Evolutionary conservation across 1,139 yeast genomes (phyloP), one percentile per base, ranked within the genome.

Genomic region (Yamadazyma dendronema): DNA sequence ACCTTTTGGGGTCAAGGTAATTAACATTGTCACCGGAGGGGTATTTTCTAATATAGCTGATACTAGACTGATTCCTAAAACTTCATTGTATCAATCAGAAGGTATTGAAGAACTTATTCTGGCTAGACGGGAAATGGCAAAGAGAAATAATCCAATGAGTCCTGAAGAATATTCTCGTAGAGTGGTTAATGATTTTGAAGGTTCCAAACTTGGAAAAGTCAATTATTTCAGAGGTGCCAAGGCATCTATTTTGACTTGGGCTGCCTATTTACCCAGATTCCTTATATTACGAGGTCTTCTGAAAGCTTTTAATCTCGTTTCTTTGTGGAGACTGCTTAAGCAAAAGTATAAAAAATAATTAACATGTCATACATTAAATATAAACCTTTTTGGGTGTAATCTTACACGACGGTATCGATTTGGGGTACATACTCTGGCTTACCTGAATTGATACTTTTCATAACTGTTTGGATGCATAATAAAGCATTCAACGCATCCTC

Each of bases 1-100:
- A 52, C 87, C 90, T 2, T 83, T 84, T 51, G 85, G 74, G 14
- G 92, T 86, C 14, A 68, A 77, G 37, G 94, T 86, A 2, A 62
- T 73, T 13, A 58, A 64, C 38, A 57, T 71, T 30, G 61, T 61
- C 14, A 60, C 65, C 30, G 73, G 86, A 41, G 84, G 83, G 35
- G 77, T 83, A 3, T 63, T 80, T 33, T 84, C 94, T 4, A 88
- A 67, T 28, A 83, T 90, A 9, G 74, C 57, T 17, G 61, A 66
- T 38, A 60, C 52, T 2, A 65, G 86, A 46, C 70, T 77, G 0
- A 57, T 84, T 30, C 85, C 88, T 2, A 59, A 59, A 22, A 62
- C 57, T 24, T 82, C 92, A 0, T 50, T 79, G 29, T 85, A 70
- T 56, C 65, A 73, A 40, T 67, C 71, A 33, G 77, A 76, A 3